Evolutionary conservation across 495 filamentous ascomycete species (phyloP).

Genomic region (Lasiosphaeria ovina): DNA sequence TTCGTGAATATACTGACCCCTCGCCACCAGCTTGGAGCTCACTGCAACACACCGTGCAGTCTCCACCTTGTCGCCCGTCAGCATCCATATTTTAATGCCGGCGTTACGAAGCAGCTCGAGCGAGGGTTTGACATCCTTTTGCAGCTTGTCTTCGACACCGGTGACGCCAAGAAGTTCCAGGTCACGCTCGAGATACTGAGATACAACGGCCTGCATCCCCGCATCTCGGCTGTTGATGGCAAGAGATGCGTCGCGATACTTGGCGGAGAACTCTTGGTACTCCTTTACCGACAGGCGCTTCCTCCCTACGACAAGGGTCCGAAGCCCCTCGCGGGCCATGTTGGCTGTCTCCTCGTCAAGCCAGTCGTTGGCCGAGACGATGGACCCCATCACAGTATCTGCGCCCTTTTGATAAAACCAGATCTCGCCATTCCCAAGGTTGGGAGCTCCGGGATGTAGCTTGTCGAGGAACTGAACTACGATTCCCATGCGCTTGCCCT

Average conservation of each 20-base stretch:
- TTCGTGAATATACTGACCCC: constrained; percentile 94
- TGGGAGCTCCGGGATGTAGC: constrained; percentile 36
- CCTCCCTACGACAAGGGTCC: constrained; percentile 90
- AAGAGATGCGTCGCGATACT: constrained; percentile 77
- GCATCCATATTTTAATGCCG: constrained; percentile 99
- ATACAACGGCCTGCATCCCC: constrained; percentile 75
- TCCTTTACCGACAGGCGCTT: constrained; percentile 72
- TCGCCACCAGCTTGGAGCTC: constrained; percentile 86
- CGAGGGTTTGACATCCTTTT: constrained; percentile 90
- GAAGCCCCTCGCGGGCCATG: constrained; percentile 94
- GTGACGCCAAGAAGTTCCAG: constrained; percentile 93
- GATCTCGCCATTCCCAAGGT: constrained; percentile 63
- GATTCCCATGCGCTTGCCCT: constrained; percentile 98
- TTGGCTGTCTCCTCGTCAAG: constrained; percentile 97
- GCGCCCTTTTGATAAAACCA: constrained; percentile 99
- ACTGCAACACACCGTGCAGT: constrained; percentile 97
- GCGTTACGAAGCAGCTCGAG: constrained; percentile 94
- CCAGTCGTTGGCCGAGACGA: constrained; percentile 96
- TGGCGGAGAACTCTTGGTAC: constrained; percentile 73
- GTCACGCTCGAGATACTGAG: constrained; percentile 79
- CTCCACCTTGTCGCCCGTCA: constrained; percentile 98
- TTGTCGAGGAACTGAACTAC: constrained; percentile 76
- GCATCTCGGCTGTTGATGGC: constrained; percentile 74
- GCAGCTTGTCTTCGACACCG: constrained; percentile 95
- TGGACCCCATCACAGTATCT: constrained; percentile 93